These are phyloP conservation scores for Phytophthora capsici DNA, from an alignment of 352 stramenopile species.

Conservation along the genomic window DNA sequence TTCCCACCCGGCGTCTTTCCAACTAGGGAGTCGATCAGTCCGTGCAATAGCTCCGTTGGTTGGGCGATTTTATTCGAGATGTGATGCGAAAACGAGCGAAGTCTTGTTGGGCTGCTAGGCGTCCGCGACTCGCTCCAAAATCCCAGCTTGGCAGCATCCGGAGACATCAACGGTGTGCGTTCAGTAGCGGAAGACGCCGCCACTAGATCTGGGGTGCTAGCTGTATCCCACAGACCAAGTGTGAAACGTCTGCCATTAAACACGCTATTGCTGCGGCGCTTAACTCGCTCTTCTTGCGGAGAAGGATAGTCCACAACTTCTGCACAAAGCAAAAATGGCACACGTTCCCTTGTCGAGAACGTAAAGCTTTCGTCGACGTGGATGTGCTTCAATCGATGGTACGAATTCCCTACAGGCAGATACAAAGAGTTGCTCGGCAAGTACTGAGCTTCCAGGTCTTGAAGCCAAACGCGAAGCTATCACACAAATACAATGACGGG, in stretches of 20 bases:
- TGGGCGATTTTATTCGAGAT: slow-evolving; percentile 74
- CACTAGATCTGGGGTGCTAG: slow-evolving; percentile 43
- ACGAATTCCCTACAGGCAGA: slow-evolving; percentile 76
- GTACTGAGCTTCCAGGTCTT: slow-evolving; percentile 70
- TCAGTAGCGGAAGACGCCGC: slow-evolving; percentile 38
- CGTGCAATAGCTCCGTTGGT: slow-evolving; percentile 68
- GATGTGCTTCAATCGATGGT: slow-evolving; percentile 79
- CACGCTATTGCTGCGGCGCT: slow-evolving; percentile 53
- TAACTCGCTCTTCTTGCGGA: slow-evolving; percentile 35
- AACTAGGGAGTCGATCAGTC: slow-evolving; percentile 74
- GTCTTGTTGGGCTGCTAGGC: slow-evolving; percentile 53
- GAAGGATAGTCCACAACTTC: slow-evolving; percentile 80
- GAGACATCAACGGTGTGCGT: slow-evolving; percentile 53
- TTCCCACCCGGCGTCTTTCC: slow-evolving; percentile 59
- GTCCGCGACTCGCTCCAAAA: slow-evolving; percentile 87
- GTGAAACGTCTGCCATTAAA: slow-evolving; percentile 69
- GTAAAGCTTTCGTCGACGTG: slow-evolving; percentile 85
- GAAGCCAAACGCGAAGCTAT: slow-evolving; percentile 72
- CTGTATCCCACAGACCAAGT: slow-evolving; percentile 68
- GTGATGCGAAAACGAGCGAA: slow-evolving; percentile 79
- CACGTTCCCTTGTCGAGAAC: slow-evolving; percentile 83
- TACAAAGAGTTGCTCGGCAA: slow-evolving; percentile 84
- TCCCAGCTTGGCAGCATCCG: slow-evolving; percentile 67
- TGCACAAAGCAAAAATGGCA: slow-evolving; percentile 78
- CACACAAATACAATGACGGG: neutral